Evolutionary conservation across 108 stramenopile species (phyloP).

Genomic region (Nannochloropsis gaditana): DNA sequence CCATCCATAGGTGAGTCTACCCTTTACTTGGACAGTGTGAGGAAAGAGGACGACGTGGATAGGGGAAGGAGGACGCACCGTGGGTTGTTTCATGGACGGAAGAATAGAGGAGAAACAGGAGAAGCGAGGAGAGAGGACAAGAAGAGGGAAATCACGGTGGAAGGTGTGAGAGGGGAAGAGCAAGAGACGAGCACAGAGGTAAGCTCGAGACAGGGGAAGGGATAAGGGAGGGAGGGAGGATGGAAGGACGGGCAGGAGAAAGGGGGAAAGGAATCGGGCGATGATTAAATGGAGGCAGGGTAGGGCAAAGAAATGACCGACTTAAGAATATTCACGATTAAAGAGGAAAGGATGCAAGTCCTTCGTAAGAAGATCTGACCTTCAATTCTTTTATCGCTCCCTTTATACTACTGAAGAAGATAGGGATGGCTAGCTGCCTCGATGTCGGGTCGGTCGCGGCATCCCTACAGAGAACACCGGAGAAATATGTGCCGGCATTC

Average conservation of each 20-base stretch:
- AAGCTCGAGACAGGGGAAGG: neutral
- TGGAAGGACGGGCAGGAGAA: neutral
- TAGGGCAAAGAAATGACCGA: neutral
- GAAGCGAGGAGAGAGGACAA: neutral
- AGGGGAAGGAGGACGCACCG: no score
- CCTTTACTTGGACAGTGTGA: no score
- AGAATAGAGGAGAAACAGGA: neutral
- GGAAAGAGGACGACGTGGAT: no score
- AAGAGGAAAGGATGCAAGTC: neutral
- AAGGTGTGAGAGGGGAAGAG: neutral
- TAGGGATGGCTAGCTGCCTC: neutral
- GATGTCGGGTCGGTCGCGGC: no score
- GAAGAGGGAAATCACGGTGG: neutral
- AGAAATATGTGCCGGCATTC: neutral
- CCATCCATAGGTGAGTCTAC: no score
- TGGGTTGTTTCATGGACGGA: neutral
- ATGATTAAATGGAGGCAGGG: neutral
- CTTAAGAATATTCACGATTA: neutral
- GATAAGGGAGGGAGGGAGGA: neutral
- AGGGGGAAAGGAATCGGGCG: neutral
- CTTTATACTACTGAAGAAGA: neutral
- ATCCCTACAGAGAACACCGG: neutral
- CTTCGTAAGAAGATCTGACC: neutral
- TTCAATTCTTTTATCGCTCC: neutral
- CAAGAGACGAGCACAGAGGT: neutral